Evolutionary conservation across 140 eudicot genomes (phyloP).

Genomic region (Ambrosia hybrid): DNA sequence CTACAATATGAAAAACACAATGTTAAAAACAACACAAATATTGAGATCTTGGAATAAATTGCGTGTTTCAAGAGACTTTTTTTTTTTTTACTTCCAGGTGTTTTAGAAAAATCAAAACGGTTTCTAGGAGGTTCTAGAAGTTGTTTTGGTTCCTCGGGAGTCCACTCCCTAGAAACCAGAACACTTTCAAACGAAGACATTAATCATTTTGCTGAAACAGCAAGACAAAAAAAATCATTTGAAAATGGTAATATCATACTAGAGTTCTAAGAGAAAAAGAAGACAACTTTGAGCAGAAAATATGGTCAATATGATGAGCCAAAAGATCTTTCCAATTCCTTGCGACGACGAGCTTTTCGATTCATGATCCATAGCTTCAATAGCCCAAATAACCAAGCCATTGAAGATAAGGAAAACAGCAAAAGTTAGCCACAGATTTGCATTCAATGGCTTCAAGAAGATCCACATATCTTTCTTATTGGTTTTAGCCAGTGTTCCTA

Average conservation of each 20-base stretch:
- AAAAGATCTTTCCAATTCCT: slow-evolving; percentile 36
- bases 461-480: slow-evolving; percentile 35
- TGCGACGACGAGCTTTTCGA: slow-evolving; percentile 25
- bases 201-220: too few relatives aligned
- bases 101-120: too few relatives aligned
- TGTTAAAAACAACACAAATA: not conserved
- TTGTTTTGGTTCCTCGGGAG: too few relatives aligned
- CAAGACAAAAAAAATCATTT: too few relatives aligned
- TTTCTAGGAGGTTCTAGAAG: too few relatives aligned
- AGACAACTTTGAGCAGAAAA: slow-evolving; percentile 47
- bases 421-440: slow-evolving; percentile 31
- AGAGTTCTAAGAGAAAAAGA: not conserved
- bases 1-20: slow-evolving; percentile 18
- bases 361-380: slow-evolving; percentile 37
- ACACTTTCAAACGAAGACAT: too few relatives aligned
- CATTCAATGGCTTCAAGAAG: slow-evolving; percentile 43
- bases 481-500: slow-evolving; percentile 28
- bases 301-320: slow-evolving; percentile 42
- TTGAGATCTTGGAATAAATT: slow-evolving; percentile 1
- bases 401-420: slow-evolving; percentile 24
- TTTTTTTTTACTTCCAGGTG: too few relatives aligned
- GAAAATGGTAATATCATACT: not conserved
- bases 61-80: not conserved
- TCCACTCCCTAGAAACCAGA: too few relatives aligned
- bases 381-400: slow-evolving; percentile 35